phyloP scores from a whole-genome alignment of 192 early-diverging fungal species.

The Thoreauomyces humboldtii region DNA sequence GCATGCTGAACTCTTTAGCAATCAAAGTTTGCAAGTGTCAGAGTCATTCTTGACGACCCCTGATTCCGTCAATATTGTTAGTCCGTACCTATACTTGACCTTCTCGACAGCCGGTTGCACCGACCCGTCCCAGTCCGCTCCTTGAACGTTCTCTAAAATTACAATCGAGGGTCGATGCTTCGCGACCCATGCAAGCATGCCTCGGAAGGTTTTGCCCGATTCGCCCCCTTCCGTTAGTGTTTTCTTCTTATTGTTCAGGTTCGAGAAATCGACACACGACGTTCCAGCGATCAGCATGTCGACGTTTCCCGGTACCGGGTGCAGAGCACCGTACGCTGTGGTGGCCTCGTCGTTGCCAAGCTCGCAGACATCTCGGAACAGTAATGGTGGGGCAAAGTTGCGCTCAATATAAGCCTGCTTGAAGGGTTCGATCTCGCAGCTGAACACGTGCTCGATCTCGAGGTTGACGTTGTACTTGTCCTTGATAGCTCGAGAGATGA shows the following conservation, averaged over 20 bases:
- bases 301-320: slow-evolving; percentile 38
- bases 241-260: slow-evolving; percentile 49
- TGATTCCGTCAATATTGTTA: background rate
- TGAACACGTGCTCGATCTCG: slow-evolving; percentile 45
- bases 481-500: slow-evolving; percentile 32
- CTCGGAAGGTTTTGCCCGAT: slow-evolving; percentile 46
- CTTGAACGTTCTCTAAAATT: slow-evolving; percentile 45
- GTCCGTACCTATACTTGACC: background rate
- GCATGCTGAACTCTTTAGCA: slow-evolving; percentile 24
- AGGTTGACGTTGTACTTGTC: slow-evolving; percentile 18
- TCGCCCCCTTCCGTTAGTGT: slow-evolving; percentile 33
- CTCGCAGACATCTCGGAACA: slow-evolving; percentile 49
- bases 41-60: background rate
- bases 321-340: slow-evolving; percentile 42
- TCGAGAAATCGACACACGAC: slow-evolving; percentile 49
- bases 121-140: slow-evolving; percentile 35
- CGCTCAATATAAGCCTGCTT: slow-evolving; percentile 55
- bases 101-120: slow-evolving; percentile 3
- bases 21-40: slow-evolving; percentile 25
- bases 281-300: slow-evolving; percentile 48
- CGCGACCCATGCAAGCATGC: slow-evolving; percentile 42
- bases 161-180: slow-evolving; percentile 40
- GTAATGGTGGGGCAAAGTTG: slow-evolving; percentile 45
- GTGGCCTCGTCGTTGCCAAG: slow-evolving; percentile 34
- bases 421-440: slow-evolving; percentile 51